Base-by-base conservation (phyloP, 192 early-diverging fungal species). In the Umbelopsis vinacea region DNA sequence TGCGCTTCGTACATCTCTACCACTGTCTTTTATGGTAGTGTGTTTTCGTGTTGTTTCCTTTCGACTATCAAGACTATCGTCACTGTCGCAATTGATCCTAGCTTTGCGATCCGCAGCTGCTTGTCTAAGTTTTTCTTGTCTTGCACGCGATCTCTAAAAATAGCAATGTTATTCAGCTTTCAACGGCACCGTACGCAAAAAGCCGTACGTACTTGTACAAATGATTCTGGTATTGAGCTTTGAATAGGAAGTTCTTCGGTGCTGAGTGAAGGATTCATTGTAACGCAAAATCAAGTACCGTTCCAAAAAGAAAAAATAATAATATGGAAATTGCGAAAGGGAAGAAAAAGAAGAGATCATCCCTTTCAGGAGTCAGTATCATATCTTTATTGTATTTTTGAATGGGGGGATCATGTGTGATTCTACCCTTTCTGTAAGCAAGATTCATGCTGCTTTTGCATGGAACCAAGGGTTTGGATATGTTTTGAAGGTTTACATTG, bases 61-160 rank as follows among this genome's bases (percentile, higher is more conserved):
- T 12, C 57, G 57, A 6, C 15, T 63, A n/a, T 63, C 57, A 37
- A 19, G 15, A 37, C 33, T 63, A 14, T 63, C 57, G 17, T 63
- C 57, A 17, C 57, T 63, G 15, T 63, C 57, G 14, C 57, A 63
- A 19, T 63, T 37, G 3, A 63, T n/a, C 57, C 57, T 63, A 19
- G 57, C 57, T 63, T 63, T 63, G 26, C 57, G 57, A n/a, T 63
- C 57, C 0, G 33, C 57, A 35, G 57, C 57, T 11, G 57, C 33
- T 19, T 63, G 57, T 26, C 33, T 63, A 6, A 63, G 57, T 37
- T 63, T 63, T n/a, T 63, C 57, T 63, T 63, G 57, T 37, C 57
- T 63, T 29, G 57, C 57, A 35, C 57, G 57, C 26, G 57, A 63
- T 37, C 57, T 29, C 57, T 63, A 63, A 19, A 63, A 10, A 63